Base-by-base conservation (phyloP, 2,329 filamentous ascomycete species). In the Didymella pomorum region DNA sequence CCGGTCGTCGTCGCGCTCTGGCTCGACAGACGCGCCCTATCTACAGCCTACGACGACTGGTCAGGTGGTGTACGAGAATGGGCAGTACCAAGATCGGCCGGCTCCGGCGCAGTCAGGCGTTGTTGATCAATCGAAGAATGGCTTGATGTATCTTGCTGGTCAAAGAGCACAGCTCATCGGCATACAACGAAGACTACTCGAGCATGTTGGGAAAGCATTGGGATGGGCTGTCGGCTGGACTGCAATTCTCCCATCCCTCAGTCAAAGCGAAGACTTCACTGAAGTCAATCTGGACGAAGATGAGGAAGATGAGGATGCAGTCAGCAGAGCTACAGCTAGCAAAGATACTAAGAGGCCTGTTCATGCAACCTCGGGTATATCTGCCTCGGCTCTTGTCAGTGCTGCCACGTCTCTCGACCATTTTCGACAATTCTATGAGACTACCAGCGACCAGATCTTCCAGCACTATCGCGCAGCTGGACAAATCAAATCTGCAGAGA, bases 381-480 rank as follows among this genome's bases (percentile, higher is more conserved):
- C 66, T 52, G 66, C 71, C 12, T 64, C 56, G 41, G 61, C 69
- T 28, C 66, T 81, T 8, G 56, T 69, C 5, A 64, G 62, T 37
- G 76, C 77, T 7, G 58, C 79, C 12, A 60, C 70, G 1, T 77
- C 76, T 11, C 60, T 79, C 20, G 71, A 74, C 8, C 66, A 71
- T 2, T 82, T 81, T 50, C 72, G 77, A 43, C 69, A 72, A 12
- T 70, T 67, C 8, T 82, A 79, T 52, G 79, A 81, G 71, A 87
- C 86, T 10, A 81, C 97, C n/a, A 97, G 92, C 8, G 90, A 95
- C 67, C 89, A 91, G 61, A 89, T 93, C 3, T 85, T 96, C 56
- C 89, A 90, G 1, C 91, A 97, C 71, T 96, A 91, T 73, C 88
- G 88, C 14, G 86, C 92, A 4, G 92, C 93, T 4, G 90, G 88